Evolutionary conservation across 2,329 filamentous ascomycete species (phyloP), one percentile per base, ranked within the genome.

Genomic region (Penicillium sp.): DNA sequence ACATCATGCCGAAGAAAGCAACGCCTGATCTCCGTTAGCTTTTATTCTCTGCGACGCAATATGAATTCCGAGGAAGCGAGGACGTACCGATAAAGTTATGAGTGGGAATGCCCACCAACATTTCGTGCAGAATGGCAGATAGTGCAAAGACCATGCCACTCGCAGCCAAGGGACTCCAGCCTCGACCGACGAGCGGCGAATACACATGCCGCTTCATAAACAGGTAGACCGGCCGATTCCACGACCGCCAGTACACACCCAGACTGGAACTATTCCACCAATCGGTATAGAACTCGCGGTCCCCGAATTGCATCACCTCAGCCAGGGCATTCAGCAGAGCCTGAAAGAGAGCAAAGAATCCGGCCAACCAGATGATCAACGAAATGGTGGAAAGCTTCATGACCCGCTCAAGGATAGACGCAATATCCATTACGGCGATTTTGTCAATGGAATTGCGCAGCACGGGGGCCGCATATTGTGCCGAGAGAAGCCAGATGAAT

Each of bases 191-290:
- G 65, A 99, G 84, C 1, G 95, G 95, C 42, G 90, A 89, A 80
- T 95, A 98, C 56, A 99, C 88, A 76, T 99, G 95, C 40, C 95
- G 85, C 72, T 92, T 93, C 89, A 99, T 98, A 78, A 97, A 99
- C 61, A 93, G 89, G 73, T 96, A 96, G 6, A 99, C 94, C 0
- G 95, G 95, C 76, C 96, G 96, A 80, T 99, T 99, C 95, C 95
- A 99, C 0, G 90, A 91, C 24, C 93, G 88, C 94, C 94, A 97
- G 81, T 99, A 99, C 4, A 85, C 86, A 37, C 93, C 91, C 7
- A 98, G 83, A 67, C 89, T 93, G 58, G 89, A 88, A 66, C 89
- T 92, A 74, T 99, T 99, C 95, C 95, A 99, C 95, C 95, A 99
- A 73, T 97, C 93, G 40, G 91, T 90, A 77, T 99, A 99, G 77